These are phyloP conservation scores for Tolypocladium pustulatum DNA, from an alignment of 2,329 filamentous ascomycete species.

Conservation along the genomic window DNA sequence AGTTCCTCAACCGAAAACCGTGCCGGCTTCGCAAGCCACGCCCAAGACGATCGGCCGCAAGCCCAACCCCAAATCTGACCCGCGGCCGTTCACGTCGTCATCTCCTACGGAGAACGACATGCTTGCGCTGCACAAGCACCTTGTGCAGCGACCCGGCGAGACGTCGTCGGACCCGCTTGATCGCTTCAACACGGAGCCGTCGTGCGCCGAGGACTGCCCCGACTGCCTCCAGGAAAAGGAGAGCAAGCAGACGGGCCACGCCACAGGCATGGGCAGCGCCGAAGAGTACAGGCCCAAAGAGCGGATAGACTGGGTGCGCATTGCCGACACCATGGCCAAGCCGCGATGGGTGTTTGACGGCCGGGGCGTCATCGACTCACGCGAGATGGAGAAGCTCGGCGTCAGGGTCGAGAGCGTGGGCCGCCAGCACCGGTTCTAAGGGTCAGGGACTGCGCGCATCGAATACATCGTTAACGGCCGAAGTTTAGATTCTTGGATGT, in stretches of 20 bases:
- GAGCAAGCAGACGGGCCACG: slow-evolving; percentile 25
- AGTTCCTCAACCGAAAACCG: slow-evolving; percentile 17
- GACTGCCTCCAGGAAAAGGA: slow-evolving; percentile 35
- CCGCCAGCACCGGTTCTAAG: slow-evolving; percentile 31
- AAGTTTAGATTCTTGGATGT: neutral
- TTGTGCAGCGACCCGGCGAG: slow-evolving; percentile 22
- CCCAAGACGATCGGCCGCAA: slow-evolving; percentile 23
- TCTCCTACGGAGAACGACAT: slow-evolving; percentile 33
- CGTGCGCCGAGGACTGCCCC: slow-evolving; percentile 34
- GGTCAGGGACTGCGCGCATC: slow-evolving; percentile 11
- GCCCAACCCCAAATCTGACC: slow-evolving; percentile 31
- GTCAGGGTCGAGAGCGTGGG: slow-evolving; percentile 43
- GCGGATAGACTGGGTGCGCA: slow-evolving; percentile 39
- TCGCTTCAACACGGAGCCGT: slow-evolving; percentile 33
- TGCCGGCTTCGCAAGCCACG: slow-evolving; percentile 12
- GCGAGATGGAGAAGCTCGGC: slow-evolving; percentile 37
- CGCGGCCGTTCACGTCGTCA: slow-evolving; percentile 30
- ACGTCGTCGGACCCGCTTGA: slow-evolving; percentile 31
- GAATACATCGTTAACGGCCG: slow-evolving; percentile 2
- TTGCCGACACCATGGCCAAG: slow-evolving; percentile 37
- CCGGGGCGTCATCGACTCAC: slow-evolving; percentile 40
- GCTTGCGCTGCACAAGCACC: slow-evolving; percentile 35
- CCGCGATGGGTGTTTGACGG: slow-evolving; percentile 48
- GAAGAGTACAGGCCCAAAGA: slow-evolving; percentile 36
- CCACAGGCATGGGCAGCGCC: slow-evolving; percentile 30